phyloP scores from a whole-genome alignment of 2,329 filamentous ascomycete species.

The Ophiostoma sp. region DNA sequence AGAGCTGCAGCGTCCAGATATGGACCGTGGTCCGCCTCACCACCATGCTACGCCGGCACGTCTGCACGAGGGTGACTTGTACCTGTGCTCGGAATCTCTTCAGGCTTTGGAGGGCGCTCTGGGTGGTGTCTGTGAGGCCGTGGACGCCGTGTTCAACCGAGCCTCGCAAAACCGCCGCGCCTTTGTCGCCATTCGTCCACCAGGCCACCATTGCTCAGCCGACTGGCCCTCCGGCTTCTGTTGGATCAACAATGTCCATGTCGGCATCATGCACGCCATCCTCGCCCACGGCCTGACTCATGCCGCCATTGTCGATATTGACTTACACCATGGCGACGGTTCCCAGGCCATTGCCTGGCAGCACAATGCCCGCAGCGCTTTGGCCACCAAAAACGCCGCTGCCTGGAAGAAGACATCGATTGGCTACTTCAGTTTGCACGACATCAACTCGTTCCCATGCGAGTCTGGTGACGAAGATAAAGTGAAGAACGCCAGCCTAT shows the following conservation, averaged over 20 bases:
- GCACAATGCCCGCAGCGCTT: constrained; percentile 71
- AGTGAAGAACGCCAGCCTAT: constrained; percentile 88
- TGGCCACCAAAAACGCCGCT: constrained; percentile 67
- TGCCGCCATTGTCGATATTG: constrained; percentile 89
- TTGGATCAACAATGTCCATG: constrained; percentile 98
- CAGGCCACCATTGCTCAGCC: constrained; percentile 92
- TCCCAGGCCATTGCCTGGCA: constrained; percentile 93
- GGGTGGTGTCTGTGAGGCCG: constrained; percentile 88
- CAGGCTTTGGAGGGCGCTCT: constrained; percentile 87
- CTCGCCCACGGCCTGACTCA: constrained; percentile 85
- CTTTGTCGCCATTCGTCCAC: constrained; percentile 89
- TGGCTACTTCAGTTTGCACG: constrained; percentile 94
- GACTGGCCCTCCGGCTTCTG: constrained; percentile 92
- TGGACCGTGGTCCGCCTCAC: constrained; percentile 52
- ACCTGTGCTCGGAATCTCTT: constrained; percentile 82
- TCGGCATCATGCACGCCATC: constrained; percentile 89
- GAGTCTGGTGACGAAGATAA: constrained; percentile 64
- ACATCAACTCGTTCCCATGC: constrained; percentile 91
- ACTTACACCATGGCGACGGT: constrained; percentile 91
- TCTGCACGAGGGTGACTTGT: constrained; percentile 87
- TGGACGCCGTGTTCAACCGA: constrained; percentile 75
- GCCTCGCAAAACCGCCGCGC: constrained; percentile 59
- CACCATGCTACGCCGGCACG: constrained; percentile 46
- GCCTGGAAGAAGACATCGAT: constrained; percentile 82
- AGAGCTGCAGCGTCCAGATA: constrained; percentile 71